Base-by-base conservation (phyloP, 2,329 filamentous ascomycete species). In the Elsinoe arachidis region DNA sequence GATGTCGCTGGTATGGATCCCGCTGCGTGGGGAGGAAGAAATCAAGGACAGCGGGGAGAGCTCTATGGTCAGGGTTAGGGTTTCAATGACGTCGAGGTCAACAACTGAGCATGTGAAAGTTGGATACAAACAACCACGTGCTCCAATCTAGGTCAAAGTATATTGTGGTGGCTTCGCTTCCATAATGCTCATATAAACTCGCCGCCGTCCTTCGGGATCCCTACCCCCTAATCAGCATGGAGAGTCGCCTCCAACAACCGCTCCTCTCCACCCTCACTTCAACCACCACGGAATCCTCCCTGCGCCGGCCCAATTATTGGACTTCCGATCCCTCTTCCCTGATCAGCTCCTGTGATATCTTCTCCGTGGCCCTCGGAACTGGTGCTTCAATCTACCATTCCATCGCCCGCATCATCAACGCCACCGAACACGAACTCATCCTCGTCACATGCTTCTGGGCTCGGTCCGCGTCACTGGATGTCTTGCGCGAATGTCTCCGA, bases 371-470 rank as follows among this genome's bases (percentile, higher is more conserved):
- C n/a, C 71, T 74, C 4, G 76, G 76, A 10, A 77, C 74, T 1
- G 76, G 76, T 43, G 70, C 69, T 17, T 63, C 67, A 6, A 71
- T 79, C 54, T 77, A 72, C 65, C 49, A 63, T 1, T 65, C 69
- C 2, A 74, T 90, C 5, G 71, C 85, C 0, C 82, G 86, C 1
- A 80, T 83, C 7, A 78, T 91, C 2, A 71, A 80, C 3, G 67
- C 72, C 0, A 84, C 87, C 2, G 74, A 78, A 35, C 72, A 77
- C 49, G 87, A 90, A 64, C 74, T 91, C 26, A 81, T 90, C 59
- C 77, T 93, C 41, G 86, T 90, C 5, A 92, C 88, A 7, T 92
- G 88, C 70, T 93, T 91, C 71, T 91, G 88, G 87, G 84, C 88
- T 0, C 73, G 75, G 0, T 91, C 87, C 0, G 70, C 77, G 1